A percentile compares a stretch with the other conserved stretches of the same genome.
These are phyloP conservation scores for Cryomyces minteri DNA, from an alignment of 495 filamentous ascomycete species.

Conservation along the genomic window DNA sequence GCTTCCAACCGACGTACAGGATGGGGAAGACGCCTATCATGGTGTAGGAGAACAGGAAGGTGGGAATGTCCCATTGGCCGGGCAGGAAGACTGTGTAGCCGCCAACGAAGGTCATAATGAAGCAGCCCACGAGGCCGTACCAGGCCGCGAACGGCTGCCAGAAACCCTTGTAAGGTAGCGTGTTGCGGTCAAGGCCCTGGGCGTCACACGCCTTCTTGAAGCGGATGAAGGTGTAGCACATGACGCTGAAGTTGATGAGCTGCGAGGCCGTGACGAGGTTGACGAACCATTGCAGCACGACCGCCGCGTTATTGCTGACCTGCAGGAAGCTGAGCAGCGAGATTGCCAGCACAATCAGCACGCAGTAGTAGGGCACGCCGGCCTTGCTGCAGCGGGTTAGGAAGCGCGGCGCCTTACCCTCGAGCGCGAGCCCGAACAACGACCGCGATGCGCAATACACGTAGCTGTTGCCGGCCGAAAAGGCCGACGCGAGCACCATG, in stretches of 20 bases:
- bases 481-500: conserved; percentile 15
- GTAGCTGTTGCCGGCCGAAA: conserved; percentile 19
- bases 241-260: conserved; percentile 58
- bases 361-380: conserved; percentile 38
- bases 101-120: conserved; percentile 53
- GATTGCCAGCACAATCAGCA: conserved; percentile 40
- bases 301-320: conserved; percentile 43
- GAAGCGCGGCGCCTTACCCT: conserved; percentile 17
- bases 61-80: conserved; percentile 51
- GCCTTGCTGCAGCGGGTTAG: conserved; percentile 29
- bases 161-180: conserved; percentile 45
- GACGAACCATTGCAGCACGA: conserved; percentile 63
- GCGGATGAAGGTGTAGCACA: conserved; percentile 52
- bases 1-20: conserved; percentile 52
- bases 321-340: conserved; percentile 55
- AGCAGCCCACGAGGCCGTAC: conserved; percentile 39
- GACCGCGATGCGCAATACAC: conserved; percentile 19
- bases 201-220: conserved; percentile 50
- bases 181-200: conserved; percentile 44
- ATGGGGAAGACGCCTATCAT: conserved; percentile 50
- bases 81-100: conserved; percentile 63
- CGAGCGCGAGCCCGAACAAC: conserved; percentile 17
- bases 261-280: conserved; percentile 49
- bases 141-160: conserved; percentile 57
- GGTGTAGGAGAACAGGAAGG: conserved; percentile 58